Percentiles rank a stretch among this genome's conserved stretches.
Evolutionary conservation across 352 stramenopile species (phyloP).

Genomic region (Phytophthora aleatoria): DNA sequence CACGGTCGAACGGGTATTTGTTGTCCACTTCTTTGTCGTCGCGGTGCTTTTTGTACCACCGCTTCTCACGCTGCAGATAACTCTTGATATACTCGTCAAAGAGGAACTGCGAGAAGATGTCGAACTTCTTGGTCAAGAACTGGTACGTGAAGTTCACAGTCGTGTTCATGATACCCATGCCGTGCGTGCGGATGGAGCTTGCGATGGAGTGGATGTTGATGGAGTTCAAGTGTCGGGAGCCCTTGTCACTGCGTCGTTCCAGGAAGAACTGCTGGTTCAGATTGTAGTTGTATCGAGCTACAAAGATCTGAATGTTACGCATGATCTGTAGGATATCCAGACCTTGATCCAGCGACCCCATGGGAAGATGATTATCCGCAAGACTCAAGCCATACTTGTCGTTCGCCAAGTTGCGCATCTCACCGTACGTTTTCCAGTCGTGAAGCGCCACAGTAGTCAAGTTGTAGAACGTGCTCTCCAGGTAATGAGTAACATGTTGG

Average conservation of each 20-base stretch:
- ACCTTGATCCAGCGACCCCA: conserved; percentile 92
- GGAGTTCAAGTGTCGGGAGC: conserved; percentile 92
- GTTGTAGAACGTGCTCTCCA: conserved; percentile 96
- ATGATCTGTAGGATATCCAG: conserved; percentile 96
- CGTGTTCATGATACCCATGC: conserved; percentile 95
- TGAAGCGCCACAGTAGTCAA: conserved; percentile 94
- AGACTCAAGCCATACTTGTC: conserved; percentile 93
- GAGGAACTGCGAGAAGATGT: conserved; percentile 93
- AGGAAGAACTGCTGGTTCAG: conserved; percentile 96
- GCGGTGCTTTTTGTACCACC: conserved; percentile 94
- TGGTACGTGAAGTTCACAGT: conserved; percentile 97
- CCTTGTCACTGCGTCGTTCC: conserved; percentile 90
- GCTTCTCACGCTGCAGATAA: conserved; percentile 92
- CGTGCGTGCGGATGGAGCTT: conserved; percentile 93
- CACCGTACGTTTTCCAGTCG: conserved; percentile 94
- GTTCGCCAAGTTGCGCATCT: conserved; percentile 94
- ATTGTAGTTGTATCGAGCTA: conserved; percentile 94
- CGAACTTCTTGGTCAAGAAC: conserved; percentile 92
- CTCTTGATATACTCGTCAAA: conserved; percentile 95
- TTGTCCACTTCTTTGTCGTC: conserved; percentile 90
- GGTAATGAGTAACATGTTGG: conserved; percentile 89
- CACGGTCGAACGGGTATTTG: conserved; percentile 92
- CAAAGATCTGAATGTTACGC: conserved; percentile 95
- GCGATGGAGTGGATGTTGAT: conserved; percentile 94
- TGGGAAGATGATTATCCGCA: conserved; percentile 92